Conservation (phyloP, 345 rosid genomes). For the Lenwebbia sp. region DNA sequence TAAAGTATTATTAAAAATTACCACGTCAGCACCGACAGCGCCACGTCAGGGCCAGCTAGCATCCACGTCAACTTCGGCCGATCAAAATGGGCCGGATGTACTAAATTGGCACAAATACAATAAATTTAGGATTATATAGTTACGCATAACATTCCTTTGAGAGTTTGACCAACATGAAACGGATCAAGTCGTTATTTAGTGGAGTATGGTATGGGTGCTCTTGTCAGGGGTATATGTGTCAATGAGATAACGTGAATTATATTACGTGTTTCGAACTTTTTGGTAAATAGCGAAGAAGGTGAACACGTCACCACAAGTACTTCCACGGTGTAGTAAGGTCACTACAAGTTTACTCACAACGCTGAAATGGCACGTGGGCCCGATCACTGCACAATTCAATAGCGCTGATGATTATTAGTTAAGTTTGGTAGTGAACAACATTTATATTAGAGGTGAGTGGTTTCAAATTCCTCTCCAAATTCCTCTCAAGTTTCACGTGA, state of each 20-base stretch:
- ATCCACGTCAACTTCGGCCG: no score
- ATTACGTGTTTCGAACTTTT: no score
- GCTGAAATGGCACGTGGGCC: background rate
- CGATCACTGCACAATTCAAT: background rate
- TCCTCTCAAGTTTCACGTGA: no score
- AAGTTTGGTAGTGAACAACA: background rate
- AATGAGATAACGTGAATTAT: background rate
- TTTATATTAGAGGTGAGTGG: no score
- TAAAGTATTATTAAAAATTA: no score
- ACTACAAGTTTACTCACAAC: background rate
- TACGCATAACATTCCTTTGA: background rate
- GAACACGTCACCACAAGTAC: background rate
- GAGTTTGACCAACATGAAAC: background rate
- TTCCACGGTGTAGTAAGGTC: background rate
- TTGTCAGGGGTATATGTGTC: background rate
- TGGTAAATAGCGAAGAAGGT: background rate
- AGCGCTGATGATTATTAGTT: background rate
- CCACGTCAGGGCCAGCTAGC: no score
- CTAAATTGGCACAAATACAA: no score
- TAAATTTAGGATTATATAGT: no score
- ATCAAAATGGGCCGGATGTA: no score
- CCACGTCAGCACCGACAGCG: no score
- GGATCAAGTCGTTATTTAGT: background rate
- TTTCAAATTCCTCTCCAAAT: no score
- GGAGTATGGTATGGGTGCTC: background rate